These are phyloP conservation scores for Syzygium aqueum DNA, from an alignment of 345 rosid species.

Conservation along the genomic window DNA sequence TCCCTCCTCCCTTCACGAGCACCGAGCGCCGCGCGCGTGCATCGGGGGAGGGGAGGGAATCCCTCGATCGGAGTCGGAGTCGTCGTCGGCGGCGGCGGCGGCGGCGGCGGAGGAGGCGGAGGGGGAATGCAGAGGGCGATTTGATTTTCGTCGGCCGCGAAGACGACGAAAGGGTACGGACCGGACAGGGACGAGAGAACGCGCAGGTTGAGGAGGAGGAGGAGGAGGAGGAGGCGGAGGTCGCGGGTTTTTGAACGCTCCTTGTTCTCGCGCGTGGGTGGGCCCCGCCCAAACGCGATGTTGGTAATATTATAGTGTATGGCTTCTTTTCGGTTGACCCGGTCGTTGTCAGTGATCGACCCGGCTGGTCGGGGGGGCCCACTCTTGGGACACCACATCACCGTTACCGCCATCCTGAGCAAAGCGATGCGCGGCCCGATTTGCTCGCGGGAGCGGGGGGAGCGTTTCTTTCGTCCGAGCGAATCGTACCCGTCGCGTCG, in stretches of 20 bases:
- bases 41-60: neutral
- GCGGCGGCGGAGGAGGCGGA: neutral
- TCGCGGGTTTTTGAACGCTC: neutral
- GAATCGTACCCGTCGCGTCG: neutral
- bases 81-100: neutral
- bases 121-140: neutral
- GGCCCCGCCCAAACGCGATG: neutral
- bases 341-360: neutral
- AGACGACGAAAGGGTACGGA: neutral
- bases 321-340: neutral
- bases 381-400: no score
- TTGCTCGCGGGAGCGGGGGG: neutral
- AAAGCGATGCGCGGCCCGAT: neutral
- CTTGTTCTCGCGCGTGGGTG: neutral
- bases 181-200: neutral
- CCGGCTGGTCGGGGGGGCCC: neutral
- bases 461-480: no score
- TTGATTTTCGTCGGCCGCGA: neutral
- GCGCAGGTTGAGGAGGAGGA: neutral
- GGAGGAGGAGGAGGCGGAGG: neutral
- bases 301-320: neutral
- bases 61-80: neutral
- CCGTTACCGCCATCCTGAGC: neutral
- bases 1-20: neutral
- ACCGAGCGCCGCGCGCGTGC: neutral